phyloP scores from a whole-genome alignment of 768 basidiomycete species.

The Amanita pseudoporphyria region DNA sequence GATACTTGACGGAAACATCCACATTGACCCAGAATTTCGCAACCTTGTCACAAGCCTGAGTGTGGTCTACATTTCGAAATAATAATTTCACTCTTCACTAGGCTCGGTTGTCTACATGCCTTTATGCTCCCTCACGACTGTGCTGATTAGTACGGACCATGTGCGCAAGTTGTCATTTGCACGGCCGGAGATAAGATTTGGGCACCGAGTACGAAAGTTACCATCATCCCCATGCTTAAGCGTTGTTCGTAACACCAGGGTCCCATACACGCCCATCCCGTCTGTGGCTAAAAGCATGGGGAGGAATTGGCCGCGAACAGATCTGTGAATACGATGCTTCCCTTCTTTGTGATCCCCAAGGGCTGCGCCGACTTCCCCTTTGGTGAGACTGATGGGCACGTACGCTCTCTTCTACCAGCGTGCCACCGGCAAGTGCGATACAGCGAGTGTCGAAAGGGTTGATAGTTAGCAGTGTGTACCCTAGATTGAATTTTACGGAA shows the following conservation, averaged over 20 bases:
- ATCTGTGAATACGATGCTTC: constrained; percentile 84
- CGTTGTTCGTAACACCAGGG: constrained; percentile 64
- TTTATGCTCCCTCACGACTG: constrained; percentile 65
- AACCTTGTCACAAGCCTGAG: too few species aligned
- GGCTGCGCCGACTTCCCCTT: constrained; percentile 71
- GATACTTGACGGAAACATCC: too few species aligned
- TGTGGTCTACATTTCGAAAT: too few species aligned
- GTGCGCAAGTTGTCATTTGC: constrained; percentile 82
- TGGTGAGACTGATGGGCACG: constrained; percentile 81
- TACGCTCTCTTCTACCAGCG: constrained; percentile 78
- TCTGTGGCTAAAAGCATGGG: constrained; percentile 70
- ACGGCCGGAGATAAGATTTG: constrained; percentile 71
- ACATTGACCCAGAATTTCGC: too few species aligned
- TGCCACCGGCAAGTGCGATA: constrained; percentile 87
- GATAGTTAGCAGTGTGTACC: constrained; percentile 79
- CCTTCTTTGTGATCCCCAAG: constrained; percentile 82
- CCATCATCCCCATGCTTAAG: constrained; percentile 74
- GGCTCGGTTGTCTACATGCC: too few species aligned
- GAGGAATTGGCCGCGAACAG: constrained; percentile 40
- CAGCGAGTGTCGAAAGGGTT: constrained; percentile 87
- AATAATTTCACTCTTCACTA: too few species aligned
- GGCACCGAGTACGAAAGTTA: constrained; percentile 26
- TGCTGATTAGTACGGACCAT: constrained; percentile 87
- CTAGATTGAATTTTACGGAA: constrained; percentile 70
- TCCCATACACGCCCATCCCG: constrained; percentile 96